Base-by-base conservation (phyloP, 2,329 filamentous ascomycete genomes). In the Colletotrichum sp. region DNA sequence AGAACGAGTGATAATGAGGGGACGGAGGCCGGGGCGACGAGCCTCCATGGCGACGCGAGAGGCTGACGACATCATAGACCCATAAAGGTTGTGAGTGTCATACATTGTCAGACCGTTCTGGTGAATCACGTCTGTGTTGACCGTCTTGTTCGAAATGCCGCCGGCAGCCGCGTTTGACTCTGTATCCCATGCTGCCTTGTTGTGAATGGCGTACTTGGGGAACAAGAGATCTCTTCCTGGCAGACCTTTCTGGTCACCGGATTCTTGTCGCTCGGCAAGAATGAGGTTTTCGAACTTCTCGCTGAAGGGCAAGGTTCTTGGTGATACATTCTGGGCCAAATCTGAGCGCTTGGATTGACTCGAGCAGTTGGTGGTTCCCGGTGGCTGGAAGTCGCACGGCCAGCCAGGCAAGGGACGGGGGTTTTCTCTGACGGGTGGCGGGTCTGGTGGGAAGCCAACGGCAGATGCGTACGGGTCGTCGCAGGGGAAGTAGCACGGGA, bases 41-140 rank as follows among this genome's bases (percentile, higher is more conserved):
- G 86, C 84, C 8, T 92, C 83, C 93, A 96, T 94, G 2, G 94
- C 92, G 15, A 89, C 83, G 68, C 91, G 89, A 0, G 93, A 94
- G 6, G 90, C 86, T 21, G 88, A 84, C 2, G 92, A 93, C 94
- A 96, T 96, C 92, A 95, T 78, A 9, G 91, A 90, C 2, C 95
- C 95, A 82, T 95, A 95, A 2, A 96, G 84, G 79, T 96, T 96
- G 82, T 96, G 95, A 0, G 92, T 94, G 79, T 96, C 95, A 81
- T 95, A 95, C 83, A 94, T 91, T 24, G 88, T 87, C 49, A 92
- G 85, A 2, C 93, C 93, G 74, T 94, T 92, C 57, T 91, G 88
- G 82, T 95, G 93, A 10, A 93, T 88, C 10, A 95, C 85, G 80
- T 95, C 90, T 1, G 93, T 94, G 78, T 91, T 88, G 69, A 95